Evolutionary conservation across 2,329 filamentous ascomycete species (phyloP).

Genomic region (Pseudocercospora macadamiae): DNA sequence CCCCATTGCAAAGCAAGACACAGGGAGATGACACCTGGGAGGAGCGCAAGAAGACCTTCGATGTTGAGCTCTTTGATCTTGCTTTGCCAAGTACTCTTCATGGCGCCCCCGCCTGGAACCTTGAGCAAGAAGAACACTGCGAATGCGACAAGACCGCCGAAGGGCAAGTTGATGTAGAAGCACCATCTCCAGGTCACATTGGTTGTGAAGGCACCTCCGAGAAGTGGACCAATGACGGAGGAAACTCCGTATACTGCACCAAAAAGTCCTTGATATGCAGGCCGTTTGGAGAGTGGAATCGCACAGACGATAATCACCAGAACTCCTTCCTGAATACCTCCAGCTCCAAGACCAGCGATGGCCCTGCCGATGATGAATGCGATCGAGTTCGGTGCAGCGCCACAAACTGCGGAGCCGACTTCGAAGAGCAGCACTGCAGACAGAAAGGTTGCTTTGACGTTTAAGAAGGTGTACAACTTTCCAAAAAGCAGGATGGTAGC

Average conservation of each 20-base stretch:
- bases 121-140: slow-evolving; percentile 47
- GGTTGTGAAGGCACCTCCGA: slow-evolving; percentile 49
- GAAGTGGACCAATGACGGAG: slow-evolving; percentile 47
- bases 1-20: slow-evolving; percentile 11
- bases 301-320: slow-evolving; percentile 10
- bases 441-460: slow-evolving; percentile 43
- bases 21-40: slow-evolving; percentile 33
- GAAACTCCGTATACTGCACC: slow-evolving; percentile 44
- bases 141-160: slow-evolving; percentile 46
- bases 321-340: slow-evolving; percentile 51
- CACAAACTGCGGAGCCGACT: slow-evolving; percentile 55
- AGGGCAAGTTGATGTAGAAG: slow-evolving; percentile 46
- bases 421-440: slow-evolving; percentile 45
- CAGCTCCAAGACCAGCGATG: slow-evolving; percentile 56
- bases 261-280: slow-evolving; percentile 41
- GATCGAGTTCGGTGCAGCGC: slow-evolving; percentile 48
- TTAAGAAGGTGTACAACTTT: slow-evolving; percentile 1
- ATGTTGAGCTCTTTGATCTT: slow-evolving; percentile 50
- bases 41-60: slow-evolving; percentile 44
- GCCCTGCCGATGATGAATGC: slow-evolving; percentile 57
- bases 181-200: slow-evolving; percentile 43
- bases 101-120: slow-evolving; percentile 24
- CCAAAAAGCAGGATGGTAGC: slow-evolving; percentile 6
- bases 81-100: slow-evolving; percentile 36
- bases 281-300: slow-evolving; percentile 2